Evolutionary conservation across 1,139 yeast species (phyloP).

Genomic region (Pichia sp.): DNA sequence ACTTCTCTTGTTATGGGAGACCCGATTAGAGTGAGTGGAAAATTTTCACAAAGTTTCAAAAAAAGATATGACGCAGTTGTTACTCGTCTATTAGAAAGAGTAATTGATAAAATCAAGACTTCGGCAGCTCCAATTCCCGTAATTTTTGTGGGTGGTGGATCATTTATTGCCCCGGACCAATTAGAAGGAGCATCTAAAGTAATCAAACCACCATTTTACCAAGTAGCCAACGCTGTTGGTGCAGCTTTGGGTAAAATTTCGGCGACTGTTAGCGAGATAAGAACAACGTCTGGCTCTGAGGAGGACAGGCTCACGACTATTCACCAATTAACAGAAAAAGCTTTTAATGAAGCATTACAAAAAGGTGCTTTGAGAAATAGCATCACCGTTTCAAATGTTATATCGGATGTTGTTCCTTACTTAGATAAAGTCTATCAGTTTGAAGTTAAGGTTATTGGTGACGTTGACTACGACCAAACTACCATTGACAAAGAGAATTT

Average conservation of each 20-base stretch:
- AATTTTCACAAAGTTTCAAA: neutral
- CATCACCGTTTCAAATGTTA: neutral
- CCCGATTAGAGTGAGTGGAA: neutral
- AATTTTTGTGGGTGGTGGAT: slow-evolving; percentile 5
- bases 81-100: neutral
- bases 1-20: neutral
- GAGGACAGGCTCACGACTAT: no score
- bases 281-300: neutral
- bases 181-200: slow-evolving; percentile 5
- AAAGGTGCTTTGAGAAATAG: neutral
- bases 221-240: slow-evolving; percentile 7
- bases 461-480: slow-evolving; percentile 3
- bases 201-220: neutral
- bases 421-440: neutral
- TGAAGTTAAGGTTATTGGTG: slow-evolving; percentile 6
- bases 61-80: neutral
- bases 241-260: slow-evolving; percentile 4
- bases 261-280: neutral
- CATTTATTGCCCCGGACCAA: slow-evolving; percentile 1
- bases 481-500: neutral
- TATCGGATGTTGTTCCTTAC: slow-evolving; percentile 3
- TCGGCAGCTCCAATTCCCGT: neutral
- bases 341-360: neutral
- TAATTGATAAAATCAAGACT: slow-evolving; percentile 5
- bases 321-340: neutral